Evolutionary conservation across 257 asterid species (phyloP).

Genomic region (Marsdenia floribunda): DNA sequence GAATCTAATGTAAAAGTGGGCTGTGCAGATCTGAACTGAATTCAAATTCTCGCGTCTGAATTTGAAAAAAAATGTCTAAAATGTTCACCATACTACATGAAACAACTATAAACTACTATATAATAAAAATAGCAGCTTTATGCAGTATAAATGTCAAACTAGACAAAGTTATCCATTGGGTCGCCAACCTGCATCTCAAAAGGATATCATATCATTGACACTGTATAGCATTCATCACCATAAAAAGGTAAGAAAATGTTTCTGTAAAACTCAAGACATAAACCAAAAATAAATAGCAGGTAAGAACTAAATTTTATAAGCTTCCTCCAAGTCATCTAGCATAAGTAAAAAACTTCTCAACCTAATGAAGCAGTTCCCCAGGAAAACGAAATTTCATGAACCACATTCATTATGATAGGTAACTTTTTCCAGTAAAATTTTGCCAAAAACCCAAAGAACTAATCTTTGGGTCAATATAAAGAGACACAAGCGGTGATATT

Average conservation of each 20-base stretch:
- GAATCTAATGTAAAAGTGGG: slow-evolving; percentile 39
- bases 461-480: not conserved
- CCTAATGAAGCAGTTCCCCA: too few species aligned
- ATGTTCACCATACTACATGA: slow-evolving; percentile 19
- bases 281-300: not conserved
- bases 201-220: not conserved
- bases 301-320: not conserved
- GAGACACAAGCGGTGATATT: not conserved
- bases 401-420: not conserved
- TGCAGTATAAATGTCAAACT: slow-evolving; percentile 2
- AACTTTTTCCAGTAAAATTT: not conserved
- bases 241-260: not conserved
- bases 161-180: not conserved
- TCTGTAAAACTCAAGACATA: not conserved
- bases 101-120: slow-evolving; percentile 19
- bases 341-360: too few species aligned
- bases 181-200: not conserved
- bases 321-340: not conserved
- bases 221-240: not conserved
- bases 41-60: slow-evolving; percentile 33
- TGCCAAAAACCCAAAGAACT: not conserved
- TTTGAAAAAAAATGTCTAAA: slow-evolving; percentile 32
- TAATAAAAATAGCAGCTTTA: slow-evolving; percentile 20
- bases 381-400: not conserved
- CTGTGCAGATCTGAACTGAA: slow-evolving; percentile 42